A percentile compares a stretch with the other conserved stretches of the same genome.
phyloP scores from a whole-genome alignment of 805 yeast species.

The Candida orba region DNA sequence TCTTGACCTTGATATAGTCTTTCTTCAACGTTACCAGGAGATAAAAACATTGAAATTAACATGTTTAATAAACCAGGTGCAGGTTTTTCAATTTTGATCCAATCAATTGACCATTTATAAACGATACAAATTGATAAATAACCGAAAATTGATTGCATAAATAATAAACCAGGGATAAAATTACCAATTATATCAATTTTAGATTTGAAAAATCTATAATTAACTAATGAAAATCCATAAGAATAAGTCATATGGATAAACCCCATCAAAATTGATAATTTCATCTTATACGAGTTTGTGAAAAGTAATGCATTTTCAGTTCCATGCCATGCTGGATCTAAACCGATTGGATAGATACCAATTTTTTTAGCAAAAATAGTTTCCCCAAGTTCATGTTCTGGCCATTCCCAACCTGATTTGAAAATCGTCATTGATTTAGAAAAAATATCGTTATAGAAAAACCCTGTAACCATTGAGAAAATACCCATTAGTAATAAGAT shows the following conservation, averaged over 20 bases:
- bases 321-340: conserved; percentile 98
- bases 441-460: conserved; percentile 88
- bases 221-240: conserved; percentile 75
- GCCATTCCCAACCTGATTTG: conserved; percentile 91
- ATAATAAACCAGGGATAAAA: conserved; percentile 87
- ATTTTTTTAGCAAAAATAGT: conserved; percentile 56
- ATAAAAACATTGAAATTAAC: conserved; percentile 90
- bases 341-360: conserved; percentile 75
- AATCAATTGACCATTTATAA: conserved; percentile 92
- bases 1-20: conserved; percentile 77
- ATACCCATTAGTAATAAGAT: conserved; percentile 87
- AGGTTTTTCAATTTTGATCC: conserved; percentile 67
- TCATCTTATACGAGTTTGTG: conserved; percentile 96
- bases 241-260: conserved; percentile 93
- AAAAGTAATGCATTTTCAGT: conserved; percentile 87
- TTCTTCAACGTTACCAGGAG: conserved; percentile 87
- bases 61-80: conserved; percentile 94
- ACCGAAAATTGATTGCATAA: conserved; percentile 96
- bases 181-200: conserved; percentile 83
- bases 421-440: conserved; percentile 87
- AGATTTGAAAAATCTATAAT: conserved; percentile 62
- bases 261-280: conserved; percentile 90
- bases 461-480: conserved; percentile 93
- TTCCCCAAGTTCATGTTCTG: conserved; percentile 61
- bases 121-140: conserved; percentile 80